Evolutionary conservation across 768 basidiomycete genomes (phyloP), one percentile per base, ranked within the genome.

Genomic region (Trametes cubensis): DNA sequence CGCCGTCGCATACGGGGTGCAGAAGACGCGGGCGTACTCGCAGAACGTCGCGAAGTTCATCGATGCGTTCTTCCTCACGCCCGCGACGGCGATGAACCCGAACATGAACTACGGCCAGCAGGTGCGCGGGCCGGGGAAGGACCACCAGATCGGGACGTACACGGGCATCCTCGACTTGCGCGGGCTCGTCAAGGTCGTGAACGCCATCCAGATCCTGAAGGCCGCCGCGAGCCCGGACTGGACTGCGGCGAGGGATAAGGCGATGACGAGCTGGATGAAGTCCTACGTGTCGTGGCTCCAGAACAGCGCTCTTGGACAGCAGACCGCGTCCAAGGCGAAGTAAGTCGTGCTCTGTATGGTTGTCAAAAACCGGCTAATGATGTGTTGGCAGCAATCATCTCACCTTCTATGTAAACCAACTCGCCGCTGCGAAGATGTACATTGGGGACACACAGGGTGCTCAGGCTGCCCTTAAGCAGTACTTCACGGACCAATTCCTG

Each of bases 21-120:
- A 66, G 21, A 68, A 66, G 67, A 67, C 75, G n/a, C 50, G 71
- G 10, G 48, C 68, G 6, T 78, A 77, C 67, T 72, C 79, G 15
- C 70, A 74, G 55, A 76, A 74, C 39, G 78, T 75, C 14, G 76
- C 70, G 13, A 59, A 63, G n/a, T 72, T 74, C 60, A 73, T 83
- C 55, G 72, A 82, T 46, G 60, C 75, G 7, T 84, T 81, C 72
- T 85, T 85, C 74, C 66, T 84, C 40, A 57, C 75, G 21, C 44
- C 75, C 2, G 58, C 67, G 6, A 84, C 83, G 4, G 72, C 67
- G 14, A 82, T 85, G 80, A 78, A 80, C 65, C 83, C 83, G 14
- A 82, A 83, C 70, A 73, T 85, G 68, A 77, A 84, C 60, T 86
- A 75, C 64, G 83, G 82, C 0, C 85, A 85, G 69, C 70, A 82